Base-by-base conservation (phyloP, 176 grass and related monocot genomes). In the Aegilops speltoides region DNA sequence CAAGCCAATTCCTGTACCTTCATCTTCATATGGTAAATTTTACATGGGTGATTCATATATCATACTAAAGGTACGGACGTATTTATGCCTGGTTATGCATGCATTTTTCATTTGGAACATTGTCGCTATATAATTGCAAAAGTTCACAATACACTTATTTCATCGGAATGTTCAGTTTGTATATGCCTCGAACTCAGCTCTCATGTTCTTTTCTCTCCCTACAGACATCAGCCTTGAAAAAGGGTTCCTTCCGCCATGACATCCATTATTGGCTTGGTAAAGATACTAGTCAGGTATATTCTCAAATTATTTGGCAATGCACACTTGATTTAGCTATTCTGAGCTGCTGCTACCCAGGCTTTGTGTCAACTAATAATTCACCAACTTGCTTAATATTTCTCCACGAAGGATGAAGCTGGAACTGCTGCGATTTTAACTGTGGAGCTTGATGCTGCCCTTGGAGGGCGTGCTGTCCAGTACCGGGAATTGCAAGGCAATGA, bases 231-330 rank as follows among this genome's bases (percentile, higher is more conserved):
- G 87, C 77, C 17, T 91, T 94, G 69, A 99, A 94, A 79, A 96
- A 92, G 73, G 97, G 97, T 68, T 94, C 97, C 56, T 84, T 99
- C 38, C 90, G 84, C 79, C 94, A 99, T 84, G 97, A 99, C 67
- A 88, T 99, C 76, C 94, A 99, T 88, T 99, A 99, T 88, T 99
- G 97, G 97, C 90, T 99, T 86, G 97, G 97, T 67, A 96, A 96
- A 93, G 94, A 99, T 85, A 99, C 92, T 83, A 94, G 91, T 79
- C 94, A 99, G 97, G 97, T 94, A 85, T 16, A 76, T 57, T 90
- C 68, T 85, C 40, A 86, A 79, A 84, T 36, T 12, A 86, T 73
- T 80, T 85, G 43, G 37, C 46, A 84, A 4, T 81, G 43, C 15
- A 79, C 80, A 85, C 19, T 82, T 88, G 69, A 89, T 22, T 78